A percentile compares a stretch with the other conserved stretches of the same genome.
Evolutionary conservation across 2,329 filamentous ascomycete genomes (phyloP).

Genomic region (Blumeria hordei): DNA sequence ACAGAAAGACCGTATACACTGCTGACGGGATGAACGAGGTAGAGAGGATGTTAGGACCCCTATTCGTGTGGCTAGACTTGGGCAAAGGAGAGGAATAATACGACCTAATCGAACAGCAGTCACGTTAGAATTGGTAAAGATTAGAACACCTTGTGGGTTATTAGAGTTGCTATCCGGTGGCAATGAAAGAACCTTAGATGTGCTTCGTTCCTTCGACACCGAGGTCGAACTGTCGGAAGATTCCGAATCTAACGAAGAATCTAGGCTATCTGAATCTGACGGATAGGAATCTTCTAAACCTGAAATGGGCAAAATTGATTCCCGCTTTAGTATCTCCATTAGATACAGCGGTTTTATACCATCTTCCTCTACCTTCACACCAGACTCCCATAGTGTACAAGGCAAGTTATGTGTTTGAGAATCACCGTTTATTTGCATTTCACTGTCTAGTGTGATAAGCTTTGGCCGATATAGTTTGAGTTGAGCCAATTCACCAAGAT

Average conservation of each 20-base stretch:
- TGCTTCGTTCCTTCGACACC: not conserved
- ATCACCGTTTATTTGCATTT: constrained; percentile 6
- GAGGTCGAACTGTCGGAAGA: constrained; percentile 3
- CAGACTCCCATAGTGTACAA: constrained; percentile 34
- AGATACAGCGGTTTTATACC: constrained; percentile 64
- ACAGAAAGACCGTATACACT: constrained; percentile 42
- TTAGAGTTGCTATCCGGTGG: not conserved
- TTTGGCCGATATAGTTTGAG: constrained; percentile 50
- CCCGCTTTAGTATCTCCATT: constrained; percentile 44
- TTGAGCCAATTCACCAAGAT: constrained; percentile 55
- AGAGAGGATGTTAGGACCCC: constrained; percentile 57
- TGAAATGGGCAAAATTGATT: constrained; percentile 20
- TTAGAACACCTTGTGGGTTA: constrained; percentile 26
- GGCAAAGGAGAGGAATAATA: constrained; percentile 44
- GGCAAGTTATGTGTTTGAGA: constrained; percentile 31
- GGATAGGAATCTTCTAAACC: constrained; percentile 7
- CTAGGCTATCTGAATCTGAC: constrained; percentile 5
- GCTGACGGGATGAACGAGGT: constrained; percentile 43
- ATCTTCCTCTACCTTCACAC: constrained; percentile 42
- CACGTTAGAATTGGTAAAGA: constrained; percentile 85
- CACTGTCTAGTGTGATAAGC: constrained; percentile 46
- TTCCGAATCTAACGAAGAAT: constrained; percentile 2
- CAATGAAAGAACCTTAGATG: not conserved
- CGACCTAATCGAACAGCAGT: constrained; percentile 67
- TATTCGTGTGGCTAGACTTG: constrained; percentile 29